Evolutionary conservation across 768 basidiomycete species (phyloP), one percentile per base, ranked within the genome.

Genomic region (Leucocoprinus sp.): DNA sequence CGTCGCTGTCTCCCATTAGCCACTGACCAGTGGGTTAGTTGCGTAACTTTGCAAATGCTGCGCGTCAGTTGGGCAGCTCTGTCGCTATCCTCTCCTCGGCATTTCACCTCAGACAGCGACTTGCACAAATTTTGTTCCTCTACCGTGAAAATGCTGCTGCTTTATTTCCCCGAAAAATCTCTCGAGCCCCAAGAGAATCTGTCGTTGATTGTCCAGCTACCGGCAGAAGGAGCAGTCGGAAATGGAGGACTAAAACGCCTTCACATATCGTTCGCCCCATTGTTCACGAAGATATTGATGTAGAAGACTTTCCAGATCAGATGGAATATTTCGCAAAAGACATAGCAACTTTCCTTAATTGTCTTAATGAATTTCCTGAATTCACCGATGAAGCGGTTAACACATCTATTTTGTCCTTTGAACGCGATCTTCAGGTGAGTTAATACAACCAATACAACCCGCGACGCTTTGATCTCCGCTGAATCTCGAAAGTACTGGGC

Each of bases 331-430:
- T 87, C 28, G 81, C 83, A 3, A 66, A 65, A n/a, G 82, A 81
- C 44, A 75, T 87, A 11, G 75, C 68, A 17, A 80, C 76, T 0
- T 88, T 88, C 54, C 60, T 84, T 48, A 69, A 78, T 37, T 80
- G 80, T 52, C 60, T 88, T 50, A 84, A 86, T 46, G 84, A 87
- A 55, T 86, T 88, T 52, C 84, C 84, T 0, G 85, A 86, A 57
- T 84, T 84, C 53, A 78, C 73, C 21, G 82, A 86, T 42, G 83
- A 88, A 52, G 77, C 75, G 4, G 76, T 76, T 45, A 84, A 85
- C 55, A 66, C 75, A 1, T 81, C 81, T 3, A 80, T 86, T 45
- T 53, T 72, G 44, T 73, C 77, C 8, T 82, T 87, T 40, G 78
- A 84, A 57, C 76, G 76, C 0, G 83, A 88, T 59, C 64, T 87